Percentiles rank a stretch among this genome's conserved stretches.
Evolutionary conservation across 2,329 filamentous ascomycete species (phyloP).

Genomic region (Talaromyces verruculosus): DNA sequence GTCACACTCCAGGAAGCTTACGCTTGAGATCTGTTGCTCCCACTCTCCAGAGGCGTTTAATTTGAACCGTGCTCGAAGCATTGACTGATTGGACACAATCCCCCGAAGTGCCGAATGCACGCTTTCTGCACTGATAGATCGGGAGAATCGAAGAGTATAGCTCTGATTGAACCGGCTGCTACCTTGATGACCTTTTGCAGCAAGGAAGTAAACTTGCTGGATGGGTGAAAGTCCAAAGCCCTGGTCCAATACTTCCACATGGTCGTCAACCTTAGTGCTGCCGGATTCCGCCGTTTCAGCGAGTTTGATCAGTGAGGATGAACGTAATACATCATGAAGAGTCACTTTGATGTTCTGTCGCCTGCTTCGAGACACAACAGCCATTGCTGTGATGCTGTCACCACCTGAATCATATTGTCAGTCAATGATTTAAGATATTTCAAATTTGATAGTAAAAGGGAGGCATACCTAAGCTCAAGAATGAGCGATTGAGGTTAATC

Average conservation of each 20-base stretch:
- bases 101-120: conserved; percentile 32
- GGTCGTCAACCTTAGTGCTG: conserved; percentile 20
- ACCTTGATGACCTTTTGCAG: conserved; percentile 26
- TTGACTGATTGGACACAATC: conserved; percentile 36
- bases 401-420: conserved; percentile 30
- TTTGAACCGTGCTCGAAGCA: conserved; percentile 20
- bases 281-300: conserved; percentile 28
- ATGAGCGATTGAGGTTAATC: conserved; percentile 15
- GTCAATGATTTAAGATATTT: background rate
- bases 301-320: conserved; percentile 34
- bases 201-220: conserved; percentile 36
- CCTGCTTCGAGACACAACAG: conserved; percentile 39
- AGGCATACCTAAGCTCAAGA: conserved; percentile 19
- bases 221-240: conserved; percentile 37
- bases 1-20: background rate
- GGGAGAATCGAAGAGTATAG: conserved; percentile 24
- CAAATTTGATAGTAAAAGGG: background rate
- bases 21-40: conserved; percentile 25
- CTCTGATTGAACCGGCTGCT: conserved; percentile 24
- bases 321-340: conserved; percentile 38
- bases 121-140: conserved; percentile 26
- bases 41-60: conserved; percentile 1
- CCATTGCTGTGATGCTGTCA: conserved; percentile 44
- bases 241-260: conserved; percentile 31
- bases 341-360: conserved; percentile 36